Evolutionary conservation across 169 alveolate genomes (phyloP).

Genomic region (Cryptosporidium ryanae): DNA sequence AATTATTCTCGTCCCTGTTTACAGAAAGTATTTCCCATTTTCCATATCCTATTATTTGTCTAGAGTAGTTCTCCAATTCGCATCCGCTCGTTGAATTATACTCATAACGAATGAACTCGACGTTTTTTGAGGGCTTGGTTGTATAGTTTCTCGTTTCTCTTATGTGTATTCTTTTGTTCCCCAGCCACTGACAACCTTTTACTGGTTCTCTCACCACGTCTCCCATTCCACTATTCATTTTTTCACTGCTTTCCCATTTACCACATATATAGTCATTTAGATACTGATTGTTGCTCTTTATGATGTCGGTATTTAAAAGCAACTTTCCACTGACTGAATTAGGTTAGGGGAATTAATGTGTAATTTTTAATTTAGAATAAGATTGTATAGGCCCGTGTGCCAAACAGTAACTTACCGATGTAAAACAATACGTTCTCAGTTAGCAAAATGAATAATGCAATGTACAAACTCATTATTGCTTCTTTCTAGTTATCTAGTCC

Average conservation of each 20-base stretch:
- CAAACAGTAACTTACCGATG: no score
- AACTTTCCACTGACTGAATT: no score
- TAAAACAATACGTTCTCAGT: no score
- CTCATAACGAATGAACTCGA: constrained; percentile 53
- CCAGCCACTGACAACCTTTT: constrained; percentile 69
- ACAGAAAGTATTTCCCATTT: constrained; percentile 40
- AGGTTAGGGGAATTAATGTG: no score
- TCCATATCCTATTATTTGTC: constrained; percentile 67
- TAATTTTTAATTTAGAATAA: no score
- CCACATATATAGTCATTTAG: constrained; percentile 36
- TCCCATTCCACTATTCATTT: constrained; percentile 10
- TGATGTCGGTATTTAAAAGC: not conserved
- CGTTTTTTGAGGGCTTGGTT: constrained; percentile 5
- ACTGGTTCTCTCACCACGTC: not conserved
- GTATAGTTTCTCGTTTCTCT: constrained; percentile 46
- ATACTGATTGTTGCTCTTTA: constrained; percentile 3
- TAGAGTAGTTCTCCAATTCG: constrained; percentile 48
- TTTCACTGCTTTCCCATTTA: constrained; percentile 66
- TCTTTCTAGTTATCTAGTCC: no score
- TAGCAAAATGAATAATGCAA: no score
- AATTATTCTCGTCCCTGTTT: not conserved
- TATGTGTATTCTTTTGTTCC: constrained; percentile 36
- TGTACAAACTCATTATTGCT: no score
- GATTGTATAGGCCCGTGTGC: no score
- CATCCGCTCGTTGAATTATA: constrained; percentile 71